Percentiles rank a stretch among this genome's conserved stretches.
phyloP scores from a whole-genome alignment of 116 monocot species.

The Papilionanthe hybrid region DNA sequence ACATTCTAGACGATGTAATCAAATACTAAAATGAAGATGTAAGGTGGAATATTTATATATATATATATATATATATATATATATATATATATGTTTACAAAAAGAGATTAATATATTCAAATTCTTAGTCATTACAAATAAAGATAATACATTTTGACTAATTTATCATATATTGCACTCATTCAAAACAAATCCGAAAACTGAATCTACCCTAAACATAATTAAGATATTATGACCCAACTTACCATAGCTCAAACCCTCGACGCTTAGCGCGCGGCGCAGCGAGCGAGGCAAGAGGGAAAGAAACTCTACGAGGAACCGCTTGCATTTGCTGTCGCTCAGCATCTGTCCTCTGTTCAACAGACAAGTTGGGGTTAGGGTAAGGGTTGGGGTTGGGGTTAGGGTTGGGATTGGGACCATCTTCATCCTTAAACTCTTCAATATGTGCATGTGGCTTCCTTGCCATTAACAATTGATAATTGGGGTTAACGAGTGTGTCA shows the following conservation, averaged over 20 bases:
- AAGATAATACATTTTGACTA: too few relatives aligned
- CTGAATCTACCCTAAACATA: too few relatives aligned
- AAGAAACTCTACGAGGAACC: constrained; percentile 24
- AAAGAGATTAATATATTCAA: too few relatives aligned
- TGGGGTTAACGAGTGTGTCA: constrained; percentile 75
- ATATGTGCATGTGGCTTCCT: constrained; percentile 30
- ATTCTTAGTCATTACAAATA: too few relatives aligned
- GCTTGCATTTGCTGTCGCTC: constrained; percentile 30
- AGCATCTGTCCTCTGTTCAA: constrained; percentile 23
- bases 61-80: too few relatives aligned
- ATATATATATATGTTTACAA: too few relatives aligned
- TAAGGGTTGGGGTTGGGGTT: constrained; percentile 20
- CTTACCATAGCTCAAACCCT: constrained; percentile 1
- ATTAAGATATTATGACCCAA: too few relatives aligned
- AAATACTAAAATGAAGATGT: too few relatives aligned
- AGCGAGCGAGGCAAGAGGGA: constrained; percentile 21
- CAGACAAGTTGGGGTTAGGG: constrained; percentile 17
- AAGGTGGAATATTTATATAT: too few relatives aligned
- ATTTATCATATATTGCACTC: too few relatives aligned
- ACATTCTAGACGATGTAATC: too few relatives aligned
- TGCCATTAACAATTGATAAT: constrained; percentile 76
- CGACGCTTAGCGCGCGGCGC: constrained; percentile 21
- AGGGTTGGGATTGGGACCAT: constrained; percentile 19
- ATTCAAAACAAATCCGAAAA: too few relatives aligned
- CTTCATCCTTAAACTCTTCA: constrained; percentile 61